A percentile compares a stretch with the other conserved stretches of the same genome.
Evolutionary conservation across 768 basidiomycete species (phyloP).

Genomic region (Serendipita vermifera): DNA sequence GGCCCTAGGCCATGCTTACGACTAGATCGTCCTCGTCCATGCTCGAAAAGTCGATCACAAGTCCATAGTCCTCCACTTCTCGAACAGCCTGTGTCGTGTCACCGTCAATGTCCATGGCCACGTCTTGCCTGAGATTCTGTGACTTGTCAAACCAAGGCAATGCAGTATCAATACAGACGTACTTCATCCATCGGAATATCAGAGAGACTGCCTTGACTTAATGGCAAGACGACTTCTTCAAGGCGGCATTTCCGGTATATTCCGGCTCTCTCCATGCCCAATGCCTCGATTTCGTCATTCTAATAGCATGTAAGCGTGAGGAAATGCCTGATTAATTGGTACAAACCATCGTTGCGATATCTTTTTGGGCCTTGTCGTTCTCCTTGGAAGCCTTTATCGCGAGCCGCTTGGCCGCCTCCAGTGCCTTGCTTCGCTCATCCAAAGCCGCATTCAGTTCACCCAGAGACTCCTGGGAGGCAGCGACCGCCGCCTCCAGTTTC

Average conservation of each 20-base stretch:
- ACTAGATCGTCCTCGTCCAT: slow-evolving; percentile 64
- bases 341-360: slow-evolving; percentile 66
- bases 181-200: slow-evolving; percentile 96
- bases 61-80: slow-evolving; percentile 66
- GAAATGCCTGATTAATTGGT: background rate
- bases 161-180: slow-evolving; percentile 13
- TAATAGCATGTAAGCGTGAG: slow-evolving; percentile 19
- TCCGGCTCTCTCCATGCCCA: slow-evolving; percentile 69
- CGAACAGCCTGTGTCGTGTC: slow-evolving; percentile 63
- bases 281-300: slow-evolving; percentile 87
- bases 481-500: slow-evolving; percentile 41
- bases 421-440: slow-evolving; percentile 57
- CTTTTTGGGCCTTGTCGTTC: slow-evolving; percentile 80
- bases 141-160: slow-evolving; percentile 11
- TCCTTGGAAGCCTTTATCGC: slow-evolving; percentile 56
- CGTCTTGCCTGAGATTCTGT: slow-evolving; percentile 69
- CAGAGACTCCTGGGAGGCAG: slow-evolving; percentile 47
- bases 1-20: slow-evolving; percentile 26
- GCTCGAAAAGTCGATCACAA: slow-evolving; percentile 73
- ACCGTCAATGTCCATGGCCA: slow-evolving; percentile 86
- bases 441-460: slow-evolving; percentile 45
- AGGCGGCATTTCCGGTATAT: slow-evolving; percentile 87
- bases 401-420: slow-evolving; percentile 64
- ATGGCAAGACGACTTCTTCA: slow-evolving; percentile 78
- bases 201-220: slow-evolving; percentile 60